Percentiles rank a stretch among this genome's conserved stretches.
These are phyloP conservation scores for Termitomyces sp. DNA, from an alignment of 768 basidiomycete genomes.

Conservation along the genomic window DNA sequence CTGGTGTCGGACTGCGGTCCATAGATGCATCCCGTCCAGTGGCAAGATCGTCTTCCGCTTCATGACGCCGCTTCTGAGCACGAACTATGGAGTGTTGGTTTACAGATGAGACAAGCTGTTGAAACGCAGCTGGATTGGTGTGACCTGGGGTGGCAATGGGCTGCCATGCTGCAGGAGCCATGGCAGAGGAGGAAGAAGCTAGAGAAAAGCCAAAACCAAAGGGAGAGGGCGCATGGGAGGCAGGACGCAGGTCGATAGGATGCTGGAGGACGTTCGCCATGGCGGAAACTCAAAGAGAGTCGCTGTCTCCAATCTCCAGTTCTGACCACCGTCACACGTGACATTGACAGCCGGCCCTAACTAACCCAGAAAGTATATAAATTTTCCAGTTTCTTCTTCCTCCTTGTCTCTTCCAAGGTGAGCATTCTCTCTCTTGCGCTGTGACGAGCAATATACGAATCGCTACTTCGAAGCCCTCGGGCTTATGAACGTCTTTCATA, in stretches of 20 bases:
- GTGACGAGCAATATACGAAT: constrained; percentile 74
- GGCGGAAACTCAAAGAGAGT: constrained; percentile 5
- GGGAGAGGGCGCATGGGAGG: constrained; percentile 57
- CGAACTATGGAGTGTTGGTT: constrained; percentile 39
- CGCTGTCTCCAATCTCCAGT: too few species aligned
- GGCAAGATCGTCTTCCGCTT: constrained; percentile 59
- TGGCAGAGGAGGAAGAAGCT: constrained; percentile 36
- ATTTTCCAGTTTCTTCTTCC: constrained; percentile 11
- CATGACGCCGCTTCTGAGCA: constrained; percentile 60
- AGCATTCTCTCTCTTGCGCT: constrained; percentile 21
- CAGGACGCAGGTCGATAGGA: constrained; percentile 50
- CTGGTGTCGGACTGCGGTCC: constrained; percentile 85
- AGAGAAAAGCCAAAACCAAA: constrained; percentile 77
- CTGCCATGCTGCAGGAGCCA: constrained; percentile 45
- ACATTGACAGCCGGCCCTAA: constrained; percentile 34
- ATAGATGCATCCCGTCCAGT: constrained; percentile 61
- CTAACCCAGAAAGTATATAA: background rate
- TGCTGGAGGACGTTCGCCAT: constrained; percentile 76
- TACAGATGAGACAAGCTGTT: constrained; percentile 51
- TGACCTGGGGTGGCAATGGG: constrained; percentile 41
- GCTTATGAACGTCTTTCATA: constrained; percentile 66
- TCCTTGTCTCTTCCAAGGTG: constrained; percentile 26
- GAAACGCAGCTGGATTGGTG: constrained; percentile 49
- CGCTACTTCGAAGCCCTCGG: constrained; percentile 79
- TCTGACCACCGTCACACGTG: constrained; percentile 5